These are phyloP conservation scores for Ustilago crameri DNA, from an alignment of 1,284 basidiomycete genomes.

Conservation along the genomic window DNA sequence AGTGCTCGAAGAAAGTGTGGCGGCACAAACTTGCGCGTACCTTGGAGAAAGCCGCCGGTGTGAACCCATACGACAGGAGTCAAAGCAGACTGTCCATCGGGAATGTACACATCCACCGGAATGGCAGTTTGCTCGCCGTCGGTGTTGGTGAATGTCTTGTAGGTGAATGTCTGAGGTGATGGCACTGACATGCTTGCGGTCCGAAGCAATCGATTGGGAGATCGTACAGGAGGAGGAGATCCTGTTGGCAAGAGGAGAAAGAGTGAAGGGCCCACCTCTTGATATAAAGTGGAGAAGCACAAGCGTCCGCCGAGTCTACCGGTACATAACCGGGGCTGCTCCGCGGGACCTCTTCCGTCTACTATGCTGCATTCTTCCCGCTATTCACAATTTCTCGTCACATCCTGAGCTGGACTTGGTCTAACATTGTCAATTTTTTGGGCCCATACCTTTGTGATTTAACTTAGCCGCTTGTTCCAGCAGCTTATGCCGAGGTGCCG, in stretches of 20 bases:
- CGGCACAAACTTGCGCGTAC: conserved; percentile 54
- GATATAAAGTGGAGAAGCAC: too few relatives aligned
- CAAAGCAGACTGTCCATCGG: conserved; percentile 20
- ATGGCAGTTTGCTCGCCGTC: conserved; percentile 38
- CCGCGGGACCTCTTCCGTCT: conserved; percentile 18
- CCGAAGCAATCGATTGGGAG: too few relatives aligned
- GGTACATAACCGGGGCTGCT: conserved; percentile 19
- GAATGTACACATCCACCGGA: conserved; percentile 54
- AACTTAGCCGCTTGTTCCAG: too few relatives aligned
- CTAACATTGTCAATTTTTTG: too few relatives aligned
- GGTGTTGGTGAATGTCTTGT: conserved; percentile 51
- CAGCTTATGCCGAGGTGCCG: conserved; percentile 24
- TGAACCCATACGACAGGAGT: conserved; percentile 54
- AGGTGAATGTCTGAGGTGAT: conserved; percentile 39
- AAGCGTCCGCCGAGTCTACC: too few relatives aligned
- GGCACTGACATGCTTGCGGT: conserved; percentile 27
- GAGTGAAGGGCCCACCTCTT: too few relatives aligned
- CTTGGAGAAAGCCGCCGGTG: conserved; percentile 54
- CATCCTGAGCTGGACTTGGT: too few relatives aligned
- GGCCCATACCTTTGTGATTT: too few relatives aligned
- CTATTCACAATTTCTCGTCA: too few relatives aligned
- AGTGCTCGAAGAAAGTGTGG: conserved; percentile 48
- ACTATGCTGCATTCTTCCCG: too few relatives aligned
- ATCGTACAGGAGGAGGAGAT: not conserved
- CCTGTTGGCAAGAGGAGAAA: too few relatives aligned